Evolutionary conservation across 139 green algal species (phyloP).

Genomic region (Tetratostichococcus sp.): DNA sequence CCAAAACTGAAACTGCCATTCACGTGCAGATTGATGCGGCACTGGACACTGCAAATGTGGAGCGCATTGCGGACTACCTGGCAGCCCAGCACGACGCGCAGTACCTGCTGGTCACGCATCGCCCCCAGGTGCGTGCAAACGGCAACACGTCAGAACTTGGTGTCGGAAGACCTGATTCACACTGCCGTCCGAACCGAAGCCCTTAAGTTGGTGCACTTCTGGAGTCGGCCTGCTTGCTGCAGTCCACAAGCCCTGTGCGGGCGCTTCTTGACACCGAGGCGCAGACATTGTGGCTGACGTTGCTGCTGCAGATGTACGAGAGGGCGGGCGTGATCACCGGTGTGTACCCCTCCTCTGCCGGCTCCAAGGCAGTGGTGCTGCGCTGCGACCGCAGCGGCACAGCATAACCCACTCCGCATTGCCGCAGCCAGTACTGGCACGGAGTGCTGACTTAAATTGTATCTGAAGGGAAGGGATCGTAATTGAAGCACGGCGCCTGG

Average conservation of each 20-base stretch:
- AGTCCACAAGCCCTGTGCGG: no score
- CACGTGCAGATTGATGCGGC: slow-evolving; percentile 21
- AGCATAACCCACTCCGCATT: no score
- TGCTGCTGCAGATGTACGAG: slow-evolving; percentile 53
- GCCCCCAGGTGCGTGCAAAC: slow-evolving; percentile 43
- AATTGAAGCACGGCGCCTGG: no score
- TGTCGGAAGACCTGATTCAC: no score
- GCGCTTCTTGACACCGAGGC: no score
- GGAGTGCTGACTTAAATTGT: no score
- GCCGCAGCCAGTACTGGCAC: no score
- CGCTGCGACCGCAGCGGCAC: neutral
- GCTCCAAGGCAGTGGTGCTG: slow-evolving; percentile 38
- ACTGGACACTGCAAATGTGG: slow-evolving; percentile 57
- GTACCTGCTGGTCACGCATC: slow-evolving; percentile 75
- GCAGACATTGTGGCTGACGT: neutral
- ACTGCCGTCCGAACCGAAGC: neutral
- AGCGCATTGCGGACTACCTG: slow-evolving; percentile 55
- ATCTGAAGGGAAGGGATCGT: no score
- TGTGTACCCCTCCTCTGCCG: slow-evolving; percentile 36
- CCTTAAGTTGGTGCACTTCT: no score
- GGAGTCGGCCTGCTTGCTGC: no score
- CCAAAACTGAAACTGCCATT: neutral
- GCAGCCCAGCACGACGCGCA: slow-evolving; percentile 37
- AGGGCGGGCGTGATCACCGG: slow-evolving; percentile 58
- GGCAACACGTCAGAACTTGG: no score